These are phyloP conservation scores for Eryngium alpinum DNA, from an alignment of 140 eudicot genomes.

Conservation along the genomic window DNA sequence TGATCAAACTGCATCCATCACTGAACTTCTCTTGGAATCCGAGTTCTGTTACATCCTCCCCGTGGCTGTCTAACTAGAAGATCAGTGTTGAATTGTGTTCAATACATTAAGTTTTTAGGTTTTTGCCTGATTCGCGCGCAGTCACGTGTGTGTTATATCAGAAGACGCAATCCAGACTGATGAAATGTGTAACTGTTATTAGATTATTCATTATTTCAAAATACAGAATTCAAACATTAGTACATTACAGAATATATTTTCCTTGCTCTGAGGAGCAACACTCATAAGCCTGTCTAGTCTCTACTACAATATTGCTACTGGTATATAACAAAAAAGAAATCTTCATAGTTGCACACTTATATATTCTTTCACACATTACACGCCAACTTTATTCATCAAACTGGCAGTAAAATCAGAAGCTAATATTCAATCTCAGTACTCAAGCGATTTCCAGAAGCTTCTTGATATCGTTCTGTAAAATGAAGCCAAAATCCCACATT, in stretches of 20 bases:
- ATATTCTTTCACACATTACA: neutral
- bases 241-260: neutral
- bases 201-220: neutral
- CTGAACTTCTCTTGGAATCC: no score
- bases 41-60: no score
- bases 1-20: no score
- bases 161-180: no score
- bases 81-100: no score
- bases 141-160: no score
- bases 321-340: neutral
- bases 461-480: conserved; percentile 36
- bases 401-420: no score
- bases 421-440: neutral
- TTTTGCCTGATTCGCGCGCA: no score
- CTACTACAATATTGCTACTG: neutral
- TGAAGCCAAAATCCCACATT: neutral
- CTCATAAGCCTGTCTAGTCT: neutral
- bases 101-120: no score
- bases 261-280: neutral
- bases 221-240: neutral
- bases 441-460: conserved; percentile 27
- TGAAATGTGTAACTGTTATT: neutral
- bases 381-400: neutral
- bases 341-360: neutral
- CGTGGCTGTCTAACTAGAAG: no score